Evolutionary conservation across 352 stramenopile genomes (phyloP), one percentile per base, ranked within the genome.

Genomic region (Globisporangium paroecandrum): DNA sequence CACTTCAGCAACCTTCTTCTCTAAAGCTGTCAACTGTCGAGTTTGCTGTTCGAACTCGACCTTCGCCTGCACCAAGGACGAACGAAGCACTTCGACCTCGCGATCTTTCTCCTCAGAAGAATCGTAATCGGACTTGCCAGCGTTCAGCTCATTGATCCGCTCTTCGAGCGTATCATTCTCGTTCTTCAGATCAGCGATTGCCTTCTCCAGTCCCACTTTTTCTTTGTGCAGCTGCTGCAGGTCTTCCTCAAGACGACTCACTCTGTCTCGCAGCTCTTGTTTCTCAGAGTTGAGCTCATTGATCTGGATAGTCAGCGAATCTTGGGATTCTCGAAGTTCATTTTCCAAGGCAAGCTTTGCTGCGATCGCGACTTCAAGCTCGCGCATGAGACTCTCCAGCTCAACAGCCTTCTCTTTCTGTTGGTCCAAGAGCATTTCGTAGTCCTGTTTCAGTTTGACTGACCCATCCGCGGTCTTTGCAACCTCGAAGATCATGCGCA

Each of bases 401-500:
- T 85, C 72, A 3, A 34, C 62, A 7, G 69, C 55, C 41, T 79
- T 83, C 13, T 77, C 70, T n/a, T 69, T 68, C 38, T 84, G 74
- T 12, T 66, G 70, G 20, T 69, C 69, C 12, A 81, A 43, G 24
- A 85, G 68, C 47, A 64, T 66, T 65, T 87, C 77, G 64, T 88
- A 78, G 41, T 94, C 75, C 66, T 89, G 76, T 58, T 90, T 84
- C 12, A 90, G 68, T 56, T 84, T 83, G 9, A 83, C 77, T 10
- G 73, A 79, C 34, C 77, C 68, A 61, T 94, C 85, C 0, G 83
- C 76, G 9, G 83, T 85, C 70, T 89, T 89, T 1, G 83, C 83
- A 24, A 92, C 79, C 34, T 92, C 82, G 63, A 92, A 91, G 15
- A 89, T 74, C 83, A 92, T 90, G 0, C 83, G 81, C 51, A 85